Percentiles rank a stretch among this genome's conserved stretches.
Conservation (phyloP, 2,329 filamentous ascomycete species). For the Diplodia sapinea region DNA sequence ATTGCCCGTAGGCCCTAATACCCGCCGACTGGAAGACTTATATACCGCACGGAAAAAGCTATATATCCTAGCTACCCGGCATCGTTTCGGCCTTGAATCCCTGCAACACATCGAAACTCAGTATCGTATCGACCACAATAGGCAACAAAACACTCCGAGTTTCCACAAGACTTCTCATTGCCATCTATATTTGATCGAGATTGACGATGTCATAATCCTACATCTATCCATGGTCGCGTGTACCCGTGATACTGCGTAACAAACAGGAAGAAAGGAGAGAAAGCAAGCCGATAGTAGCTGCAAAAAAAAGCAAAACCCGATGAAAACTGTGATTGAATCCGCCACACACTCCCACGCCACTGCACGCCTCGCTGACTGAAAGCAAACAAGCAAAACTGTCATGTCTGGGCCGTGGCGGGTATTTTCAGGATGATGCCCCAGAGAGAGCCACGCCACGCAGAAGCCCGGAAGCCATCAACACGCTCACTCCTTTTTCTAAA, state of each 20-base stretch:
- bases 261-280: not conserved
- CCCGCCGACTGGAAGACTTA: too few species aligned
- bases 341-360: slow-evolving; percentile 14
- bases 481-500: slow-evolving; percentile 14
- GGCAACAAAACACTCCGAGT: not conserved
- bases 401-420: slow-evolving; percentile 19
- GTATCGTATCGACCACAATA: not conserved
- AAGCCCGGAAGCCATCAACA: slow-evolving; percentile 5
- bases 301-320: not conserved
- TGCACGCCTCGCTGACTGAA: slow-evolving; percentile 16
- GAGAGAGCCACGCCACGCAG: slow-evolving; percentile 14
- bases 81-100: not conserved
- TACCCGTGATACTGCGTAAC: slow-evolving; percentile 5
- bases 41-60: too few species aligned
- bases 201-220: slow-evolving; percentile 25
- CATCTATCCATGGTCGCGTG: slow-evolving; percentile 25
- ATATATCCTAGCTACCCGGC: not conserved
- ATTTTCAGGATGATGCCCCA: slow-evolving; percentile 9
- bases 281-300: not conserved
- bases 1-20: too few species aligned
- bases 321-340: not conserved
- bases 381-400: slow-evolving; percentile 11
- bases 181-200: slow-evolving; percentile 7
- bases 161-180: not conserved
- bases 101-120: slow-evolving; percentile 1